Evolutionary conservation across 805 yeast genomes (phyloP).

Genomic region (Sugiyamaella boreocaroliniensis): DNA sequence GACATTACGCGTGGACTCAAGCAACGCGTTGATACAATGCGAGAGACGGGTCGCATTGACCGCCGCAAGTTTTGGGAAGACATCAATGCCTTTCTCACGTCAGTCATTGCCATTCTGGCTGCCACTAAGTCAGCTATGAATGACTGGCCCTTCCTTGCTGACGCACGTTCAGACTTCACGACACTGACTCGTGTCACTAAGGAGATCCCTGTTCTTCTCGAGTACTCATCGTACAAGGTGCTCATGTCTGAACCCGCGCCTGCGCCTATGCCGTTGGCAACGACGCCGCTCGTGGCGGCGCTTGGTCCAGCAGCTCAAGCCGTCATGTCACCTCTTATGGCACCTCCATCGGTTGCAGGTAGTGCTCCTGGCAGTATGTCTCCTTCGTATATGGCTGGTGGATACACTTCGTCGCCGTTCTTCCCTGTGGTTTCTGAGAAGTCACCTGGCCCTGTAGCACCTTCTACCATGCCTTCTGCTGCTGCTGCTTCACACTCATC

Average conservation of each 20-base stretch:
- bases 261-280: conserved; percentile 13
- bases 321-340: conserved; percentile 20
- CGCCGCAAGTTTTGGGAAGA: conserved; percentile 77
- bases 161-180: conserved; percentile 72
- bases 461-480: not conserved
- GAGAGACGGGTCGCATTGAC: conserved; percentile 44
- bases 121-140: conserved; percentile 75
- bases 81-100: conserved; percentile 70
- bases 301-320: conserved; percentile 37
- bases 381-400: not conserved
- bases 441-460: not conserved
- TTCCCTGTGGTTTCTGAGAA: not conserved
- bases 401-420: not conserved
- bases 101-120: conserved; percentile 76
- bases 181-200: conserved; percentile 81
- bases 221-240: conserved; percentile 47
- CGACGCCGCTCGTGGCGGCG: conserved; percentile 36
- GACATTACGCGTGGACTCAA: conserved; percentile 70
- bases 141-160: conserved; percentile 74
- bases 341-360: not conserved
- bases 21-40: conserved; percentile 44
- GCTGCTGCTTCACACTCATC: not conserved
- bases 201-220: conserved; percentile 82
- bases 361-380: not conserved
- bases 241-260: conserved; percentile 13